Evolutionary conservation across 2,329 filamentous ascomycete species (phyloP).

Genomic region (Zymoseptoria pseudotritici): DNA sequence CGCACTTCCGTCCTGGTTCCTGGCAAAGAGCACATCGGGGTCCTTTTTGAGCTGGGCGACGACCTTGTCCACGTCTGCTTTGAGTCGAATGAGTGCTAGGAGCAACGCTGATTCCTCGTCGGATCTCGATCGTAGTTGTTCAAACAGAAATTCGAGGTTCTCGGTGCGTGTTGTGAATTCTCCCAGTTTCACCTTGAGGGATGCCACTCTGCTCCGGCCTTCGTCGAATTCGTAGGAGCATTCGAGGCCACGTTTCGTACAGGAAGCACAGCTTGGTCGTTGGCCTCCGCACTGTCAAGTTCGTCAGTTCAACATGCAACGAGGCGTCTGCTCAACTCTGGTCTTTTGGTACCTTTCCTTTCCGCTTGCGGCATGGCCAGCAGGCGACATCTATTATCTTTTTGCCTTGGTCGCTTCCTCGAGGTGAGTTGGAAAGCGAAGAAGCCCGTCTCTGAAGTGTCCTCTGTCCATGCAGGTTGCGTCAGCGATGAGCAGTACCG

Average conservation of each 20-base stretch:
- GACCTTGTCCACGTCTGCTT: constrained; percentile 14
- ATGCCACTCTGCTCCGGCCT: constrained; percentile 12
- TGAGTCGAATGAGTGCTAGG: constrained; percentile 14
- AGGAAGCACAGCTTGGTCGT: constrained; percentile 12
- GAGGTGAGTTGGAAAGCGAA: neutral
- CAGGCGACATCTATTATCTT: constrained; percentile 18
- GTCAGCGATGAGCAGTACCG: neutral
- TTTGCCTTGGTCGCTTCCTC: constrained; percentile 5
- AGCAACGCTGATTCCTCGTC: constrained; percentile 15
- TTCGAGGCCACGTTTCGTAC: constrained; percentile 9
- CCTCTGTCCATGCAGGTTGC: neutral
- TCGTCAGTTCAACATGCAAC: neutral
- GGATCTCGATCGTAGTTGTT: constrained; percentile 13
- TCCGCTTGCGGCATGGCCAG: constrained; percentile 17
- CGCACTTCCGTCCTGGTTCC: neutral
- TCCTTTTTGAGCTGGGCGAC: constrained; percentile 10
- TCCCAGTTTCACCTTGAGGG: constrained; percentile 9
- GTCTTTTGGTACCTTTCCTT: constrained; percentile 8
- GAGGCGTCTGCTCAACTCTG: neutral
- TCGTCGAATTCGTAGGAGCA: constrained; percentile 18
- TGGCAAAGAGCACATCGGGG: constrained; percentile 1
- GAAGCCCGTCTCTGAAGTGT: neutral
- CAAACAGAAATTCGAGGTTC: constrained; percentile 14
- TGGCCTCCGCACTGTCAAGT: constrained; percentile 10
- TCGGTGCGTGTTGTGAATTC: constrained; percentile 12